These are phyloP conservation scores for Dissoconium aciculare DNA, from an alignment of 2,329 filamentous ascomycete species.

Conservation along the genomic window DNA sequence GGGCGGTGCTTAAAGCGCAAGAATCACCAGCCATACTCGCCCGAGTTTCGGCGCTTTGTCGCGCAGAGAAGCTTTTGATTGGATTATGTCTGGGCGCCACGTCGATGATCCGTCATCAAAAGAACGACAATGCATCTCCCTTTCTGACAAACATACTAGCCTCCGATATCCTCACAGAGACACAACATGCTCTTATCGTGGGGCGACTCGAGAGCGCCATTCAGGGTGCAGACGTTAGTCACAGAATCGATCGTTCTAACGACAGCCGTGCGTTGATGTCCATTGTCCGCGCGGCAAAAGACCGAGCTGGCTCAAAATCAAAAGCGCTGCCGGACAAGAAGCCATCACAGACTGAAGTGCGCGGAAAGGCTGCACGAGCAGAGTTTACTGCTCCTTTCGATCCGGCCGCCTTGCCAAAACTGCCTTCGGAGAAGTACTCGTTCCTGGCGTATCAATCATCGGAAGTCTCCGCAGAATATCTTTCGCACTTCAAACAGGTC, in stretches of 20 bases:
- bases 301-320: no score
- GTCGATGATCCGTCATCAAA: background rate
- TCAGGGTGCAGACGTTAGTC: no score
- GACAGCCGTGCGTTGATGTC: no score
- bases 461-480: no score
- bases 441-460: no score
- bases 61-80: conserved; percentile 56
- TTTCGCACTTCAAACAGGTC: background rate
- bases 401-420: conserved; percentile 6
- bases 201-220: conserved; percentile 3
- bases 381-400: no score
- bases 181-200: conserved; percentile 6
- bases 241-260: no score
- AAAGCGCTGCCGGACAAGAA: conserved; percentile 6
- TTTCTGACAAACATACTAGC: conserved; percentile 5
- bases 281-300: no score
- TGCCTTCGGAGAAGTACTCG: conserved; percentile 9
- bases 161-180: conserved; percentile 4
- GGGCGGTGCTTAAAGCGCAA: conserved; percentile 49
- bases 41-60: conserved; percentile 48
- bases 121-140: conserved; percentile 3
- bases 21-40: conserved; percentile 45
- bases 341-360: no score
- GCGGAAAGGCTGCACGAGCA: no score
- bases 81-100: conserved; percentile 35